A percentile compares a stretch with the other conserved stretches of the same genome.
phyloP scores from a whole-genome alignment of 257 asterid genomes.

The Lantana camara region DNA sequence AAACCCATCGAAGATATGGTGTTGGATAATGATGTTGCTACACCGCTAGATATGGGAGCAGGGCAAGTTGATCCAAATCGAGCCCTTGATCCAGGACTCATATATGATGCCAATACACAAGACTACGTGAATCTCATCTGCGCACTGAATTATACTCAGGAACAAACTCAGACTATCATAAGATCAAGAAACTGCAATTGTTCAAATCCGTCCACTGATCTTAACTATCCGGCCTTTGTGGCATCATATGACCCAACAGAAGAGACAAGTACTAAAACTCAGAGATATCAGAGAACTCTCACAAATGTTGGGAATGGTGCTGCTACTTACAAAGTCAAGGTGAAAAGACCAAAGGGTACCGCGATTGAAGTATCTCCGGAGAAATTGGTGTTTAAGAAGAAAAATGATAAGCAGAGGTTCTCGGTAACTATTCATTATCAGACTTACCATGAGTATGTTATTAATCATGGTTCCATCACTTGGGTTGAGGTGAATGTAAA shows the following conservation, averaged over 20 bases:
- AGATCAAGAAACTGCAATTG: conserved; percentile 42
- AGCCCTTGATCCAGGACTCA: conserved; percentile 57
- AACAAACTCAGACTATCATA: conserved; percentile 38
- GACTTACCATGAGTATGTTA: conserved; percentile 25
- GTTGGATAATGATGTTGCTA: conserved; percentile 17
- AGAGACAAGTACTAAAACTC: conserved; percentile 9
- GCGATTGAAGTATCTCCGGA: conserved; percentile 34
- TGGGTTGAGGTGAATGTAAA: conserved; percentile 54
- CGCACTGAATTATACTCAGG: conserved; percentile 43
- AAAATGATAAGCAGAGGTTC: conserved; percentile 45
- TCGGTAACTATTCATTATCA: conserved; percentile 30
- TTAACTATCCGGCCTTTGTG: conserved; percentile 55
- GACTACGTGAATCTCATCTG: conserved; percentile 54
- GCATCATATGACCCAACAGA: conserved; percentile 33
- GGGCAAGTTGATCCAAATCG: conserved; percentile 56
- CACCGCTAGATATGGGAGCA: conserved; percentile 55
- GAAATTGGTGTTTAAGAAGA: conserved; percentile 35
- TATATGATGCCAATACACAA: conserved; percentile 45
- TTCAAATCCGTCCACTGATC: conserved; percentile 43
- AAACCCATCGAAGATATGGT: conserved; percentile 39
- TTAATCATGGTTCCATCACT: conserved; percentile 40
- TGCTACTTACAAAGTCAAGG: conserved; percentile 34
- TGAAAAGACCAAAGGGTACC: conserved; percentile 37
- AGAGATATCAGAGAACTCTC: conserved; percentile 41
- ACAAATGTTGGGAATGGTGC: conserved; percentile 47